phyloP scores from a whole-genome alignment of 164 flowering plant species.

The Liriodendron chinense region DNA sequence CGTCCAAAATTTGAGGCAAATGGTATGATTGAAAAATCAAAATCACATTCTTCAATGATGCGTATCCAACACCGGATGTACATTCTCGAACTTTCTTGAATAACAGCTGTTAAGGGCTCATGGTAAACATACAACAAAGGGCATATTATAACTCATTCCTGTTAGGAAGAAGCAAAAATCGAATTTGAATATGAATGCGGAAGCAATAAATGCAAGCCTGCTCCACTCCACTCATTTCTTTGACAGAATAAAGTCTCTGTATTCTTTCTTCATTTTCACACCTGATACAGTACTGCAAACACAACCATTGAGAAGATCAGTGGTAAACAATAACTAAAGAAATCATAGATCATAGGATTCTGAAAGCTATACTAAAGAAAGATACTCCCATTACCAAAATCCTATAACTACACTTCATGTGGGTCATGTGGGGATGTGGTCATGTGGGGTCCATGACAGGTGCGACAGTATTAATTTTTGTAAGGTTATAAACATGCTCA shows the following conservation, averaged over 20 bases:
- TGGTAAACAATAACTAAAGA: background rate
- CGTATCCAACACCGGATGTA: background rate
- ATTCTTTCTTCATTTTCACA: conserved; percentile 98
- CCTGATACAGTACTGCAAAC: conserved; percentile 84
- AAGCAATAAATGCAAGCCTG: background rate
- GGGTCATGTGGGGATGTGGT: background rate
- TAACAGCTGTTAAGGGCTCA: background rate
- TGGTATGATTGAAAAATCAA: background rate
- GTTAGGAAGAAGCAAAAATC: conserved; percentile 37
- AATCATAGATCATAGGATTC: background rate
- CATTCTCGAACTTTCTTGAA: conserved; percentile 1
- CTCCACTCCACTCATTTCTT: conserved; percentile 51
- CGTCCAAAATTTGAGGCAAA: background rate
- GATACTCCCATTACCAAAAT: background rate
- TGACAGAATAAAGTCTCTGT: conserved; percentile 77
- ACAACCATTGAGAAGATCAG: conserved; percentile 3
- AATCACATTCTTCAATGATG: background rate
- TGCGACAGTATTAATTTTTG: background rate
- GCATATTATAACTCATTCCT: conserved; percentile 20
- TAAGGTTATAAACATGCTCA: too few species aligned
- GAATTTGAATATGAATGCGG: conserved; percentile 23
- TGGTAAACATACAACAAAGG: background rate
- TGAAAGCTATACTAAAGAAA: background rate
- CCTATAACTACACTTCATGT: background rate
- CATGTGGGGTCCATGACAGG: background rate